Conservation (phyloP, 345 rosid species). For the Sonneratia caseolaris region DNA sequence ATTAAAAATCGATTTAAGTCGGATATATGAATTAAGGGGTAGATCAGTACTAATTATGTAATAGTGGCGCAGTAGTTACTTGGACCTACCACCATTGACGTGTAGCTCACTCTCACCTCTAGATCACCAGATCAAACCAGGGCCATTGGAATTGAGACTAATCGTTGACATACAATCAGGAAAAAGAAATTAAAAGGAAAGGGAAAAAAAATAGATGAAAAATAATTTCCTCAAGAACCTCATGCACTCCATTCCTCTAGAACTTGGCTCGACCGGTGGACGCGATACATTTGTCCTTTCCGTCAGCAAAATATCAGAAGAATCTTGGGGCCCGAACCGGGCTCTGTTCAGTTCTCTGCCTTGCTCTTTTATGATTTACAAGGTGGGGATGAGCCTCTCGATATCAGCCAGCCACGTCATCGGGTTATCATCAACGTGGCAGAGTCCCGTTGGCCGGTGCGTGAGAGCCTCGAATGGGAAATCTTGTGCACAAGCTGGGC, state of each 20-base stretch:
- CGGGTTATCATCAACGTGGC: slow-evolving; percentile 56
- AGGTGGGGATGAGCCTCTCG: slow-evolving; percentile 30
- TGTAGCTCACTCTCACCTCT: no score
- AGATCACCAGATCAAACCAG: neutral
- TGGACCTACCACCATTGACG: no score
- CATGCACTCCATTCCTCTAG: slow-evolving; percentile 15
- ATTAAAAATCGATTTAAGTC: no score
- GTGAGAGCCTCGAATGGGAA: slow-evolving; percentile 66
- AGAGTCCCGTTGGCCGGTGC: slow-evolving; percentile 21
- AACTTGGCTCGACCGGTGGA: slow-evolving; percentile 4
- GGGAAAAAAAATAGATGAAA: neutral
- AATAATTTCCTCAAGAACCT: slow-evolving; percentile 17
- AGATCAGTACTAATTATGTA: no score
- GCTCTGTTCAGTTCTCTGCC: neutral
- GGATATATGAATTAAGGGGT: no score
- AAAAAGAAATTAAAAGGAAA: no score
- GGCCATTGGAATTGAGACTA: neutral
- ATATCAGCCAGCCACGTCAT: slow-evolving; percentile 29
- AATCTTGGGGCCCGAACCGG: neutral
- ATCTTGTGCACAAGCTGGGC: slow-evolving; percentile 19
- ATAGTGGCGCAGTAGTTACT: no score
- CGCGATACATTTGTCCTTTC: slow-evolving; percentile 20
- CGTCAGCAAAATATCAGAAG: slow-evolving; percentile 11
- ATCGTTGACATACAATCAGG: no score
- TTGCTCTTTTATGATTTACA: slow-evolving; percentile 5